phyloP scores from a whole-genome alignment of 129 eudicot genomes.

The Chrysanthemum makinoi region DNA sequence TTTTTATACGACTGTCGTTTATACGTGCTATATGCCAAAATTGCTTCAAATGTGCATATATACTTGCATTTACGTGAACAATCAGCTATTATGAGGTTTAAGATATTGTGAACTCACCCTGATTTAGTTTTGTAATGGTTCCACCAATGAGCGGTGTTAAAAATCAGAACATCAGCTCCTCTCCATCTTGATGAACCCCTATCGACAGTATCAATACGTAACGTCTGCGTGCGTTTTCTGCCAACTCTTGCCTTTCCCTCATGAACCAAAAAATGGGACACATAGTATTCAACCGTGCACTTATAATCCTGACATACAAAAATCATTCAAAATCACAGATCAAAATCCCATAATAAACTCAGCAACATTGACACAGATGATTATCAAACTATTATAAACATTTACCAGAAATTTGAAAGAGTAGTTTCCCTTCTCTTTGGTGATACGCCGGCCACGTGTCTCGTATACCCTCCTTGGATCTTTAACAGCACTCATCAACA shows the following conservation, averaged over 20 bases:
- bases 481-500: conserved; percentile 73
- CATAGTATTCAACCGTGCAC: conserved; percentile 94
- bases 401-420: conserved; percentile 82
- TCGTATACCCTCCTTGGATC: conserved; percentile 88
- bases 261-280: conserved; percentile 83
- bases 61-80: not conserved
- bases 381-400: not conserved
- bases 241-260: conserved; percentile 95
- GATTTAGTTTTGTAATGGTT: conserved; percentile 83
- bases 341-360: not conserved
- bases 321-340: not conserved
- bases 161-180: conserved; percentile 87
- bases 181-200: conserved; percentile 89
- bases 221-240: conserved; percentile 68
- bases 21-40: no score
- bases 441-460: conserved; percentile 71
- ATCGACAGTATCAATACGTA: conserved; percentile 85
- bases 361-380: not conserved
- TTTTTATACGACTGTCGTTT: no score
- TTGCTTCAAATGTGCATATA: not conserved
- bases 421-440: conserved; percentile 76
- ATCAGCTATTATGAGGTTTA: conserved; percentile 3
- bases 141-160: conserved; percentile 99
- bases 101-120: conserved; percentile 52
- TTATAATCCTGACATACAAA: conserved; percentile 59